Percentiles rank a stretch among this genome's conserved stretches.
Conservation (phyloP, 495 filamentous ascomycete genomes). For the Neurospora sp. region DNA sequence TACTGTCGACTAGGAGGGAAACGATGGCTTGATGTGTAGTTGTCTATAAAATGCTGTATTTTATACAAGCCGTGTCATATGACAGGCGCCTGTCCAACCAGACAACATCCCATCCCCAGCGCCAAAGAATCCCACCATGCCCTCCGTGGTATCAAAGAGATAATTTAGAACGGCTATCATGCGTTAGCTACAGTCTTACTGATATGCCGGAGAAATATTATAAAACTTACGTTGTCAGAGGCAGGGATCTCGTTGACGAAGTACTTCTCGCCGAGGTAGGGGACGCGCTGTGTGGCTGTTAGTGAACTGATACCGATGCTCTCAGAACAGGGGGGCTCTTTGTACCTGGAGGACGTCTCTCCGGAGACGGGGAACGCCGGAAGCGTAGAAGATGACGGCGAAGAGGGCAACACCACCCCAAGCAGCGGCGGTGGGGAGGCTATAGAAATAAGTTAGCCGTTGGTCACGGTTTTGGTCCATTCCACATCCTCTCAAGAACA, state of each 20-base stretch:
- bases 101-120: slow-evolving; percentile 1
- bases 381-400: slow-evolving; percentile 49
- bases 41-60: slow-evolving; percentile 12
- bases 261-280: slow-evolving; percentile 34
- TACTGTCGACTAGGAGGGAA: not conserved
- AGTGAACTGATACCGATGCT: not conserved
- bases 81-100: not conserved
- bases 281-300: slow-evolving; percentile 38
- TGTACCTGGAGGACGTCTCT: slow-evolving; percentile 43
- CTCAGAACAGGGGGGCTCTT: not conserved
- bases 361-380: slow-evolving; percentile 46
- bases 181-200: slow-evolving; percentile 5
- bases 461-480: not conserved
- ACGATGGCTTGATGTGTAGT: not conserved
- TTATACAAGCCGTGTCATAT: slow-evolving; percentile 14
- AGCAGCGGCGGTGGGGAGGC: slow-evolving; percentile 3
- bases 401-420: slow-evolving; percentile 49
- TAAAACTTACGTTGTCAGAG: slow-evolving; percentile 45
- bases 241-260: slow-evolving; percentile 43
- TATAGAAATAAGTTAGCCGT: not conserved
- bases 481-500: not conserved
- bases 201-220: not conserved
- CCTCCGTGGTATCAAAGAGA: not conserved
- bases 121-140: not conserved
- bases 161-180: slow-evolving; percentile 35